Percentiles rank a stretch among this genome's conserved stretches.
These are phyloP conservation scores for Somion occarium DNA, from an alignment of 1,284 basidiomycete species.

Conservation along the genomic window DNA sequence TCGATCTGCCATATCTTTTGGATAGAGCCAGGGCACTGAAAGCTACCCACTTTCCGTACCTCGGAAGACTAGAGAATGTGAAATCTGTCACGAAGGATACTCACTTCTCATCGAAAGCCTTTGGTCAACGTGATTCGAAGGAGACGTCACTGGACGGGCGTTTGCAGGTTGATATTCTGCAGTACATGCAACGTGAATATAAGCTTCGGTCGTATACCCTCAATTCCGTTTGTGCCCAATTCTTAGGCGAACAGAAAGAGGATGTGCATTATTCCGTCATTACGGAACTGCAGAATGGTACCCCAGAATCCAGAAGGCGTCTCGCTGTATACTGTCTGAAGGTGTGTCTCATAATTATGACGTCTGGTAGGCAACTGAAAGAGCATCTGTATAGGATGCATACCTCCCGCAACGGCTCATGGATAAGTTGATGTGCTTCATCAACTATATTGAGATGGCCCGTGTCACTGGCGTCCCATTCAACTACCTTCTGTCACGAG, in stretches of 20 bases:
- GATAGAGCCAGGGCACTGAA: constrained; percentile 85
- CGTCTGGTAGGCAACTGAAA: neutral
- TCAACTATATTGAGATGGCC: constrained; percentile 95
- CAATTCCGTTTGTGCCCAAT: constrained; percentile 94
- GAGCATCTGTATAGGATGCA: constrained; percentile 70
- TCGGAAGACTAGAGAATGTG: constrained; percentile 75
- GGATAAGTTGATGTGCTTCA: constrained; percentile 96
- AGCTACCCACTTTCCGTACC: constrained; percentile 64
- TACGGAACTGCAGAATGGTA: constrained; percentile 94
- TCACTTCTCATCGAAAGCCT: constrained; percentile 95
- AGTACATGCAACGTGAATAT: constrained; percentile 96
- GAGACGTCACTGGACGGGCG: constrained; percentile 87
- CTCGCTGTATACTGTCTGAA: constrained; percentile 95
- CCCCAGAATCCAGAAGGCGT: constrained; percentile 82
- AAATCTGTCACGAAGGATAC: constrained; percentile 84
- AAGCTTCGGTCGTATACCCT: constrained; percentile 93
- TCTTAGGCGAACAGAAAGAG: constrained; percentile 95
- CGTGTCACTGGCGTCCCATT: constrained; percentile 98
- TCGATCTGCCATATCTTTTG: constrained; percentile 92
- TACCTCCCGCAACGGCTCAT: constrained; percentile 91
- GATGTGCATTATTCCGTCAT: constrained; percentile 97
- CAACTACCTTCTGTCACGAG: constrained; percentile 86
- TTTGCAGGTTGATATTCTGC: constrained; percentile 88
- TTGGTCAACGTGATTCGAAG: constrained; percentile 92
- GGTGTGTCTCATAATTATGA: constrained; percentile 37